Base-by-base conservation (phyloP, 441 rosid species). In the Populus tomentosa region DNA sequence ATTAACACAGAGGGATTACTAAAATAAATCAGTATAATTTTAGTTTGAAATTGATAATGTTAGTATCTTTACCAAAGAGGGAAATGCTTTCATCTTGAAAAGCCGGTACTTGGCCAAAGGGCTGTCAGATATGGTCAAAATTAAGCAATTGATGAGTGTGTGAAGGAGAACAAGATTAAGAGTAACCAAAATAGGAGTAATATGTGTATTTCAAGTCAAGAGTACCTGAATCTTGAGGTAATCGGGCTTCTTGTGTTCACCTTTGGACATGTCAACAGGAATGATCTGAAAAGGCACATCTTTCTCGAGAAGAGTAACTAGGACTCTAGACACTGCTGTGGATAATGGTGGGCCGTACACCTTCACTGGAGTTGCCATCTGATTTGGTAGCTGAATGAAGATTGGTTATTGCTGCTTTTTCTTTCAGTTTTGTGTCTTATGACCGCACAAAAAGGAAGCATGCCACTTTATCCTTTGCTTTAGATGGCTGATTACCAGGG, bases 71-170 rank as follows among this genome's bases (percentile, higher is more conserved):
- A 90, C 97, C 94, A 6, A 90, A 91, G 40, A 89, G 89, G 72
- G 91, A 75, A 79, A 85, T 83, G 84, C 56, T 64, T 23, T 85
- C 92, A 24, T 90, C 97, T 79, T 87, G 81, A 81, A 91, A 89
- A 28, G 89, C 97, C 4, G 94, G 94, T 10, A 91, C 91, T 91
- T 90, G 94, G 72, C 92, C 94, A 62, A 90, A 91, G 21, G 97
- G 97, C 92, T 88, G 85, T 75, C 10, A 59, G 0, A 33, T 70
- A 36, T 59, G 10, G 40, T 35, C 6, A 38, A 14, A 62, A 21
- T 23, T 21, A 21, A 1, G 2, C 33, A 35, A 50, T 24, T 21
- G 10, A 18, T 26, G 6, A 71, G 14, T 7, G 14, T n/a, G 63
- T 21, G 5, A 11, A 1, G 26, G 23, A n/a, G 67, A 68, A 26